Base-by-base conservation (phyloP, 2,329 filamentous ascomycete genomes). In the Neonectria magnoliae region DNA sequence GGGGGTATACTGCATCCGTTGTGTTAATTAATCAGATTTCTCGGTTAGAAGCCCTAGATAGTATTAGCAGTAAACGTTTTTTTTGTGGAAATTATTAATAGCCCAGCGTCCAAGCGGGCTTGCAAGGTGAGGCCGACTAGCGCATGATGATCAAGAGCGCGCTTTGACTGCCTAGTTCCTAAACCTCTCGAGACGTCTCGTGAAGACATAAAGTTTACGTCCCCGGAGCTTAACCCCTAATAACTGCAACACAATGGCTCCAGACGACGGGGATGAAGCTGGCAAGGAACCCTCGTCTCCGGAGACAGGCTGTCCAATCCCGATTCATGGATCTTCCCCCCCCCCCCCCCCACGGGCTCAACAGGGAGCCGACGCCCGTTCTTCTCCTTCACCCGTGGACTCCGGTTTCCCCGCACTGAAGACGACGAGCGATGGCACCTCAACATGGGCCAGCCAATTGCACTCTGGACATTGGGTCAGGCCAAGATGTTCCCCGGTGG, bases 401-500 rank as follows among this genome's bases (percentile, higher is more conserved):
- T 20, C 29, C 42, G n/a, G 18, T 6, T 60, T 59, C 61, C 57
- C 61, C 61, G 61, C 61, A 64, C 50, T 20, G 27, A 44, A 22
- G 42, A 45, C 16, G 36, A 4, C 55, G 25, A 54, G 51, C 11
- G 10, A 36, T 20, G 10, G 20, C 50, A 25, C 36, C 57, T 51
- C 47, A 62, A 53, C 52, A 58, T 14, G 9, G 13, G 42, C 57
- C 20, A 48, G 22, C 63, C 63, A 65, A 65, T 65, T 41, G 42
- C 16, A 55, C 48, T 5, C 33, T 7, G 16, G 41, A 11, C 36
- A 58, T 51, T 54, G 20, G 18, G 16, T 18, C 16, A 51, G 60
- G 53, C 60, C 59, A 51, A 62, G 63, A 22, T 44, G 48, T 52
- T 56, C 44, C 44, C 13, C 5, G 20, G 58, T 65, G 63, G 63